Evolutionary conservation across 148 eudicot genomes (phyloP), one percentile per base, ranked within the genome.

Genomic region (Fagopyrum esculentum): DNA sequence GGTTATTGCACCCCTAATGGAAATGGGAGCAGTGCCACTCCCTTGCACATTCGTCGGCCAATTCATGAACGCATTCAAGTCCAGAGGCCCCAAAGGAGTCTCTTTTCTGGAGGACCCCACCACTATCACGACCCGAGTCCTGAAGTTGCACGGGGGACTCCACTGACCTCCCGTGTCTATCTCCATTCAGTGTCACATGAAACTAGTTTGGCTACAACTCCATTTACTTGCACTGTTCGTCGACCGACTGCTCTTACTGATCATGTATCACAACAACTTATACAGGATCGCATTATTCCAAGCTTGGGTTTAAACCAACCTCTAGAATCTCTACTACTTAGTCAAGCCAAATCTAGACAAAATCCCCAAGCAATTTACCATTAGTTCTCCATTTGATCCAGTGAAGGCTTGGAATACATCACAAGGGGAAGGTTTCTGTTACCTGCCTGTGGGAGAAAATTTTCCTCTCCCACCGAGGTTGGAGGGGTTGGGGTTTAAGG

Each of bases 1-100:
- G 89, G 86, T 57, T 83, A 85, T 66, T 88, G 85, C 45, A 85
- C 88, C 26, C 89, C 89, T 71, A 75, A 56, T 73, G 77, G 79
- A 16, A 83, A 82, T 10, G 81, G 83, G 44, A 80, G 56, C 45
- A 73, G 76, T 29, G 71, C 85, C 60, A n/a, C 80, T 71, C 83
- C 85, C 35, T 30, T 77, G 29, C 74, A 72, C 47, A 44, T 48
- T 77, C 52, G 12, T 71, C 35, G 76, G 79, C 71, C 71, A 66
- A 66, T 66, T 64, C 70, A 64, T 40, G 70, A 64, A 35, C 45
- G 46, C 70, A 64, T 40, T 66, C 71, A 17, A 35, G 35, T 40
- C 46, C 71, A 40, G 17, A 13, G 17, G 71, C 71, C n/a, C 71
- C 71, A 66, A 66, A 66, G 30, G 47, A 66, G 46, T 66, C 46